Evolutionary conservation across 148 eudicot species (phyloP).

Genomic region (Cornus kousa): DNA sequence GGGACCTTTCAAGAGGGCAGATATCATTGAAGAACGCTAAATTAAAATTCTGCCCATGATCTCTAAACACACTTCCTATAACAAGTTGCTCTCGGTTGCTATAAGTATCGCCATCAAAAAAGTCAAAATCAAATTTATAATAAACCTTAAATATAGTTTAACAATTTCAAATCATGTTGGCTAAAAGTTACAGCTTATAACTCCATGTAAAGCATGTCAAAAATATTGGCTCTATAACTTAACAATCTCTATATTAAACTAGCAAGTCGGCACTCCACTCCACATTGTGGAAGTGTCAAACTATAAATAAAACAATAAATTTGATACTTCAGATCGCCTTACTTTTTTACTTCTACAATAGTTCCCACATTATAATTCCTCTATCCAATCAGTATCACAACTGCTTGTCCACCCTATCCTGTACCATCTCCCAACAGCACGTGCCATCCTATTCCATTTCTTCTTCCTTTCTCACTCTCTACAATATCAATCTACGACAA

Average conservation of each 20-base stretch:
- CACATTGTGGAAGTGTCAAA: neutral
- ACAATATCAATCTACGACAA: neutral
- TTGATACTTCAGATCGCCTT: neutral
- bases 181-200: too few relatives aligned
- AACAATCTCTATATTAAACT: too few relatives aligned
- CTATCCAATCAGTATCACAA: neutral
- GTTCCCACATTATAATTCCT: neutral
- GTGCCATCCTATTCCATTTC: neutral
- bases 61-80: too few relatives aligned
- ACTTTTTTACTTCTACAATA: neutral
- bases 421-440: neutral
- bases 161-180: too few relatives aligned
- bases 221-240: neutral
- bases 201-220: neutral
- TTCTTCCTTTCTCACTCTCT: conserved; percentile 2
- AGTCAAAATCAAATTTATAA: too few relatives aligned
- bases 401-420: neutral
- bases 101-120: too few relatives aligned
- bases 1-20: too few relatives aligned
- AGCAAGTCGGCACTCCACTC: neutral
- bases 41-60: too few relatives aligned
- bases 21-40: too few relatives aligned
- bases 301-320: neutral
- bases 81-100: too few relatives aligned
- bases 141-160: too few relatives aligned